Evolutionary conservation across 495 filamentous ascomycete genomes (phyloP).

Genomic region (Annulohypoxylon maeteangense): DNA sequence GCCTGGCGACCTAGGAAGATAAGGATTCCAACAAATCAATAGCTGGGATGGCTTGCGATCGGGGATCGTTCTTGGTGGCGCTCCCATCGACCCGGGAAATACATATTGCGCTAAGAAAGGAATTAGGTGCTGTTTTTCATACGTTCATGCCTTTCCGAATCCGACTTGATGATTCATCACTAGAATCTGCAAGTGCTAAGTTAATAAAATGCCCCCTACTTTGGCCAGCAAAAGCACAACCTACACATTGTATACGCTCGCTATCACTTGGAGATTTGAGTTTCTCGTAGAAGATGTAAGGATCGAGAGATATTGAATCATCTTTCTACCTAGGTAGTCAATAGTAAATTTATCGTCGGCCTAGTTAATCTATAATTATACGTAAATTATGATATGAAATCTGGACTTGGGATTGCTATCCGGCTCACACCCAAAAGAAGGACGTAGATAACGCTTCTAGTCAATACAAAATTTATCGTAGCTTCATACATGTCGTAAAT

Average conservation of each 20-base stretch:
- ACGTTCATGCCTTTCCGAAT: not conserved
- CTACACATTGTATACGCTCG: too few species aligned
- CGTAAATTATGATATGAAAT: not conserved
- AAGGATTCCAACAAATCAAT: too few species aligned
- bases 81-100: constrained; percentile 21
- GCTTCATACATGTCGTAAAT: not conserved
- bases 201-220: not conserved
- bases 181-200: not conserved
- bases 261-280: not conserved
- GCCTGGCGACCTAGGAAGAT: not conserved
- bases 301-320: not conserved
- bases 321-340: not conserved
- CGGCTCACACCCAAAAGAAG: not conserved
- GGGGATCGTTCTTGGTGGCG: not conserved
- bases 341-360: not conserved
- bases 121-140: not conserved
- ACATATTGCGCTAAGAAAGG: constrained; percentile 3
- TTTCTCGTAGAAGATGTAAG: not conserved
- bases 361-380: too few species aligned
- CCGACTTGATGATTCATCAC: constrained; percentile 34
- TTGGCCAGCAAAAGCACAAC: not conserved
- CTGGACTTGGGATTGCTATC: not conserved
- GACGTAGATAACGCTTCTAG: too few species aligned
- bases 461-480: not conserved
- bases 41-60: not conserved